These are phyloP conservation scores for Solanum bulbocastanum DNA, from an alignment of 257 asterid genomes.

Conservation along the genomic window DNA sequence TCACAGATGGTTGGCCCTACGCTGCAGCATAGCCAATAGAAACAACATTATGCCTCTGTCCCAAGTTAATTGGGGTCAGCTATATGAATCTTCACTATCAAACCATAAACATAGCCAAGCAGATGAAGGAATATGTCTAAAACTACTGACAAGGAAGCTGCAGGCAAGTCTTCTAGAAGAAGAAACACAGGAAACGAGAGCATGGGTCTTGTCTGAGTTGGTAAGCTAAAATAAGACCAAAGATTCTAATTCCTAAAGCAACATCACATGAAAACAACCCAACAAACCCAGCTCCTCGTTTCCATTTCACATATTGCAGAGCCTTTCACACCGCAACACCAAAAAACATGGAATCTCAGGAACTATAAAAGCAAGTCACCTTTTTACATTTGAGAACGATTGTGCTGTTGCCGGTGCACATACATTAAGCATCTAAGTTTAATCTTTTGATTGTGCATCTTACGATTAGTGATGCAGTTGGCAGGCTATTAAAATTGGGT, in stretches of 20 bases:
- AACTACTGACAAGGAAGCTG: neutral
- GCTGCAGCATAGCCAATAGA: neutral
- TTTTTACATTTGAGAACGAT: neutral
- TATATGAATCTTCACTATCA: neutral
- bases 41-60: neutral
- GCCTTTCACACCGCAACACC: neutral
- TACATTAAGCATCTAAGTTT: neutral
- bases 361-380: neutral
- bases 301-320: neutral
- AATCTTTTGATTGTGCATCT: neutral
- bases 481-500: neutral
- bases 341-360: neutral
- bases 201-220: neutral
- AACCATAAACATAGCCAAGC: neutral
- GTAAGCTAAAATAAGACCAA: neutral
- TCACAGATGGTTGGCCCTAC: neutral
- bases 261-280: neutral
- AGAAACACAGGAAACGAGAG: neutral
- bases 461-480: neutral
- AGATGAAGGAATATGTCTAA: neutral
- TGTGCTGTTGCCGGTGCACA: neutral
- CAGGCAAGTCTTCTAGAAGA: neutral
- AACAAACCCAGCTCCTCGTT: neutral
- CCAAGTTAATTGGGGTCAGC: neutral
- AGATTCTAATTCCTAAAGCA: neutral